Evolutionary conservation across 441 rosid genomes (phyloP).

Genomic region (Erysimum cheiri): DNA sequence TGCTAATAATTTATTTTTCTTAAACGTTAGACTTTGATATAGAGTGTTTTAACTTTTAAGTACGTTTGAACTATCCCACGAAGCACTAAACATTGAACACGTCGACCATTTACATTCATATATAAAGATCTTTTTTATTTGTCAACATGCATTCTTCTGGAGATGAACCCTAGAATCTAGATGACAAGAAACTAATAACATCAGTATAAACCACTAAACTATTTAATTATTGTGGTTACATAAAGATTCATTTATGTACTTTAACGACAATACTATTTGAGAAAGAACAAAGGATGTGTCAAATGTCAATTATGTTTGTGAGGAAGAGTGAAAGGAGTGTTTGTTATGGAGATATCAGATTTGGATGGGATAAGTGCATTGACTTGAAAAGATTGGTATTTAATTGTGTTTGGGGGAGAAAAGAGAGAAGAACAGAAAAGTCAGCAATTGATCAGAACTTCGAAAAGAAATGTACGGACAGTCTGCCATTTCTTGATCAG

Average conservation of each 20-base stretch:
- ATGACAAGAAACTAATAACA: not conserved
- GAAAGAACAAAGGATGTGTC: slow-evolving; percentile 27
- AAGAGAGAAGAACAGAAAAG: slow-evolving; percentile 39
- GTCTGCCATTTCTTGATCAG: slow-evolving; percentile 45
- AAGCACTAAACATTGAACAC: not conserved
- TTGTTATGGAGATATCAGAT: slow-evolving; percentile 15
- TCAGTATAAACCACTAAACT: not conserved
- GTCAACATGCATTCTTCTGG: not conserved
- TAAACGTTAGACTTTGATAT: not conserved
- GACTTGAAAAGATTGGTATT: slow-evolving; percentile 33
- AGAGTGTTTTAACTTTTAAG: not conserved
- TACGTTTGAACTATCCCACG: not conserved
- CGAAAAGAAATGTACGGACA: slow-evolving; percentile 46
- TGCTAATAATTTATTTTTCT: not conserved
- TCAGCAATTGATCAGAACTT: slow-evolving; percentile 44
- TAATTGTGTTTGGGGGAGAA: slow-evolving; percentile 31
- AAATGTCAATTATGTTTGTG: slow-evolving; percentile 1
- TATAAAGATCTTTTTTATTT: not conserved
- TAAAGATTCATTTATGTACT: not conserved
- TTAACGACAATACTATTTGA: slow-evolving; percentile 9
- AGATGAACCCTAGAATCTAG: not conserved
- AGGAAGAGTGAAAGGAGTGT: slow-evolving; percentile 20
- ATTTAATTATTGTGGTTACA: not conserved
- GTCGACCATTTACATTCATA: slow-evolving; percentile 7
- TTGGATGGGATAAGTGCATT: slow-evolving; percentile 32